Base-by-base conservation (phyloP, 2,329 filamentous ascomycete species). In the Fusarium setosum region DNA sequence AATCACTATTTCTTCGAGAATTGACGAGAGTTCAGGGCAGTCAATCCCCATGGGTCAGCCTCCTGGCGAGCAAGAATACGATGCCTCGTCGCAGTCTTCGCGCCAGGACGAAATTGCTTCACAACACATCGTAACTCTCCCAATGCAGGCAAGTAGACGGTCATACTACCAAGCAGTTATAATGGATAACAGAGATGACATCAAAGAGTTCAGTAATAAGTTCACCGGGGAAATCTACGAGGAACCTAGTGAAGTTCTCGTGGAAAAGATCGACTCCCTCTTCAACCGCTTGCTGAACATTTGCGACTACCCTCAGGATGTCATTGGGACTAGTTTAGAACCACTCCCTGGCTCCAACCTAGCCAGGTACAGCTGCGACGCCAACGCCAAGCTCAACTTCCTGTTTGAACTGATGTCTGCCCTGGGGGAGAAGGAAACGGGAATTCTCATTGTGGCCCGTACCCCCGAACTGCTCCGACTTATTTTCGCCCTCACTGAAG, bases 301-400 rank as follows among this genome's bases (percentile, higher is more conserved):
- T 18, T 88, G 86, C 69, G 86, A 89, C 68, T 82, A 87, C 35
- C 87, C 86, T 5, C 82, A 83, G 5, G 83, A 86, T 32, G 74
- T 83, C 35, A 75, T 84, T 21, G 81, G 81, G n/a, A 77, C 84
- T 8, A 71, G 75, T 3, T 70, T 81, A 12, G 75, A 77, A 21
- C 64, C 68, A 4, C 60, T 86, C 55, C 73, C 79, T 3, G 69
- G 80, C 8, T 70, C 74, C 5, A 79, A 83, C 20, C 76, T 81
- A 52, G 82, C 83, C 66, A 88, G 83, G 69, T 85, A 87, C 64
- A 81, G 83, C 2, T 80, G 83, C 55, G 83, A 83, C 51, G 83
- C 85, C 10, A 90, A 88, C 72, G 77, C 85, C 54, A 90, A 90
- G 66, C 87, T 86, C 66, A 82, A 81, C 29, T 90, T 90, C 65